Base-by-base conservation (phyloP, 305 asterid species). In the Stenogyne calaminthoides region DNA sequence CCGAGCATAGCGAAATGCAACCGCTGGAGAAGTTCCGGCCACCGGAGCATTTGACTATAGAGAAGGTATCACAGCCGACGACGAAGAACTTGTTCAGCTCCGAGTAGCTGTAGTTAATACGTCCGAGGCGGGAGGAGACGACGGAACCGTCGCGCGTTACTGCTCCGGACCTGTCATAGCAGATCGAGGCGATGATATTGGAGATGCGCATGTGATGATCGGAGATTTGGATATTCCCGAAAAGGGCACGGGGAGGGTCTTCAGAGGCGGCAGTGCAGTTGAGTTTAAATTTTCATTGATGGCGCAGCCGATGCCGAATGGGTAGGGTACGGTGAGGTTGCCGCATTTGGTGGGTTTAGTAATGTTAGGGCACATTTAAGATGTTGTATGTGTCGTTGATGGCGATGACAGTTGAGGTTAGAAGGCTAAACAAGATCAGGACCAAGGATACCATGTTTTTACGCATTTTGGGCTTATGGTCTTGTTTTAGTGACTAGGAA, bases 1-100 rank as follows among this genome's bases (percentile, higher is more conserved):
- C n/a, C n/a, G n/a, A n/a, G n/a, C n/a, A n/a, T n/a, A n/a, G n/a
- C n/a, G n/a, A n/a, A n/a, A n/a, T n/a, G n/a, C n/a, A n/a, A n/a
- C n/a, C n/a, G n/a, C n/a, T n/a, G n/a, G n/a, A n/a, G n/a, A n/a
- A n/a, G n/a, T n/a, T n/a, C n/a, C n/a, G n/a, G n/a, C n/a, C n/a
- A n/a, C n/a, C n/a, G n/a, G n/a, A n/a, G n/a, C n/a, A n/a, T n/a
- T n/a, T n/a, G n/a, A n/a, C n/a, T n/a, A n/a, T n/a, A n/a, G n/a
- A n/a, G n/a, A n/a, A n/a, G 70, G 82, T 86, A 69, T 85, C 90
- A 78, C 93, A 88, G 36, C 93, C 93, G 8, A 88, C 3, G 54
- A 82, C 79, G 15, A 77, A 76, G 78, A 78, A 84, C 67, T 65
- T 77, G 80, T 84, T 84, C 0, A 80, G 73, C 32, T 71, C 25